A percentile compares a stretch with the other conserved stretches of the same genome.
These are phyloP conservation scores for Pythium brachiatum DNA, from an alignment of 352 stramenopile genomes.

Conservation along the genomic window DNA sequence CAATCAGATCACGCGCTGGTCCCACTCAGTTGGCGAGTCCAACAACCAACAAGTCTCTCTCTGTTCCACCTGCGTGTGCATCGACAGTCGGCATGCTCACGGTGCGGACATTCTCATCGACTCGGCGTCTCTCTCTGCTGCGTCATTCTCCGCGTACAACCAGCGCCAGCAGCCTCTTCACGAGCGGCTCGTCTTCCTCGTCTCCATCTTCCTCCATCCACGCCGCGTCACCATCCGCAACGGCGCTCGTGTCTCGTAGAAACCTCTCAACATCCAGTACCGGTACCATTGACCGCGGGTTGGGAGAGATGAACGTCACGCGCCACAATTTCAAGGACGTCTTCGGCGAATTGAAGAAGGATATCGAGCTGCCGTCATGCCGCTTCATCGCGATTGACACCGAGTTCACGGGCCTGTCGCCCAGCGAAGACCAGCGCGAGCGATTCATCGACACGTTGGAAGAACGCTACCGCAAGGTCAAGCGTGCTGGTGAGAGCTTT, in stretches of 20 bases:
- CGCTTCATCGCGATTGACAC: conserved; percentile 82
- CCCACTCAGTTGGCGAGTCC: conserved; percentile 2
- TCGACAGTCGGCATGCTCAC: conserved; percentile 11
- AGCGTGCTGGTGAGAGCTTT: conserved; percentile 73
- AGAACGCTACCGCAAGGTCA: conserved; percentile 73
- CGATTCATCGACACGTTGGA: conserved; percentile 72
- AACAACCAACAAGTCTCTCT: conserved; percentile 10
- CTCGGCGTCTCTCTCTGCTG: conserved; percentile 12
- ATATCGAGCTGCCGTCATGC: conserved; percentile 56
- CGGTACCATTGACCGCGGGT: not conserved
- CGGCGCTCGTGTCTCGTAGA: not conserved
- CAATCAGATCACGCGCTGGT: conserved; percentile 7
- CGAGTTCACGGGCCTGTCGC: conserved; percentile 78
- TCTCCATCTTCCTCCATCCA: not conserved
- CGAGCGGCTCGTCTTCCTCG: conserved; percentile 2
- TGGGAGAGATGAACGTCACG: conserved; percentile 73
- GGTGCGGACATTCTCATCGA: conserved; percentile 8
- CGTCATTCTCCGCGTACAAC: conserved; percentile 11
- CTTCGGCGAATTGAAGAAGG: conserved; percentile 54
- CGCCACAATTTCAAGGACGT: conserved; percentile 73
- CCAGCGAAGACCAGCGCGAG: conserved; percentile 61
- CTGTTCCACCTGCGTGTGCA: not conserved
- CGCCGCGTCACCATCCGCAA: not conserved
- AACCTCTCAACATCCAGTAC: not conserved
- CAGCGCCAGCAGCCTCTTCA: not conserved